Evolutionary conservation across 805 yeast species (phyloP), one percentile per base, ranked within the genome.

Genomic region (Saccharomycopsis malanga): DNA sequence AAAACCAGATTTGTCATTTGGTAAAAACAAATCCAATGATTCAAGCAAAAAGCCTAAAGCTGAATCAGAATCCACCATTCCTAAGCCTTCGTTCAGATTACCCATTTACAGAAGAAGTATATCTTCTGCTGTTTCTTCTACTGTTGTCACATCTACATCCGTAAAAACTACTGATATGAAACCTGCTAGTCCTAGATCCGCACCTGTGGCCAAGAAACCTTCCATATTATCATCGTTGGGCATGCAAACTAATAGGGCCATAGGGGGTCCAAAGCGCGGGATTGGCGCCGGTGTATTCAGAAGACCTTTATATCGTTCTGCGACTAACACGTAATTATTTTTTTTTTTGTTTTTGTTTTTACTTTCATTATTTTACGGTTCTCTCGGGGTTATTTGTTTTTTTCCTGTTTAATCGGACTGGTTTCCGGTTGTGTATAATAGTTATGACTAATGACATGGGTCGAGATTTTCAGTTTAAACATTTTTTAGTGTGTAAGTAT

Each of bases 161-260:
- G 7, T 20, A 24, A 37, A 15, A 22, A 9, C 40, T 37, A 24
- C 9, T 37, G 40, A 14, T 5, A 9, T 32, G 36, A 32, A 17
- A 7, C 9, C 12, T 18, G 27, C 18, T 12, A 37, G 20, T 7
- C 6, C n/a, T 22, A 40, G 12, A 29, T n/a, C 9, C 37, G 15
- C 15, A 37, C 17, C 20, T 3, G 43, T 23, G 5, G 34, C 40
- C 18, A 45, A 38, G 23, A 49, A 49, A 30, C 53, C 53, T n/a
- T 49, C 53, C 14, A 45, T 49, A 37, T 46, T 49, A 18, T 30
- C 48, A 12, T 24, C 48, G 3, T 46, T 49, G 27, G 53, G 42
- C 22, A 29, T 37, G 41, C 27, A 27, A n/a, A 36, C 14, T 27
- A 21, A 10, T 5, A 34, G 46, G 23, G 40, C 46, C 3, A 21